Evolutionary conservation across 441 rosid genomes (phyloP), one percentile per base, ranked within the genome.

Genomic region (Euphorbia schlechtendalii): DNA sequence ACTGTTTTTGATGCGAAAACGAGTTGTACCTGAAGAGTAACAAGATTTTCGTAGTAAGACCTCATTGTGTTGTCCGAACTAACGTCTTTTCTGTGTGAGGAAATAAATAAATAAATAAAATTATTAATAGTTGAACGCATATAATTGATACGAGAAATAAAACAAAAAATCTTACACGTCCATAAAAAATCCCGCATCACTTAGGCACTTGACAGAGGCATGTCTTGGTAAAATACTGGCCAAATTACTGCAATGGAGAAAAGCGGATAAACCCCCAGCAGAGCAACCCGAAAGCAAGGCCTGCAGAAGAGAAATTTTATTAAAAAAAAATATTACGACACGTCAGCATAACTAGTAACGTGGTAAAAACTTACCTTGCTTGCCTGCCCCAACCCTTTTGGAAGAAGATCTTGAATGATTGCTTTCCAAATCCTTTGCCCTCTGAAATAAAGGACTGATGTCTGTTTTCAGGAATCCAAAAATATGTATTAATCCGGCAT

Each of bases 211-310:
- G 63, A 91, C 92, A 56, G 41, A 78, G 7, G 90, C 76, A 56
- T 71, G 65, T 57, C 64, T 54, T 14, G 90, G 86, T 69, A 89
- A 82, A 69, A 82, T 61, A 28, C 64, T 59, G 49, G 77, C 76
- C 63, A 91, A 86, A 72, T 82, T 80, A 28, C 90, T 97, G 30
- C 98, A 91, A 43, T 83, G 88, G 67, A 89, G 74, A 68, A 94
- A 82, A 40, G 86, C 46, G 30, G 99, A 86, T 59, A 94, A 76
- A 61, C 96, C 99, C 38, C 99, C 98, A 56, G 99, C 85, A 58
- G 96, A 94, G 77, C 99, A 91, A 18, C 99, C 98, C 0, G 79
- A 86, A 66, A 94, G 98, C 77, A 94, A 83, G 66, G 85, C 92
- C 98, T 93, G 0, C 8, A 45, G 14, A 45, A 15, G 3, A 11